Percentiles rank a stretch among this genome's conserved stretches.
Conservation (phyloP, 139 green algal species). For the Chlorella ohadii region DNA sequence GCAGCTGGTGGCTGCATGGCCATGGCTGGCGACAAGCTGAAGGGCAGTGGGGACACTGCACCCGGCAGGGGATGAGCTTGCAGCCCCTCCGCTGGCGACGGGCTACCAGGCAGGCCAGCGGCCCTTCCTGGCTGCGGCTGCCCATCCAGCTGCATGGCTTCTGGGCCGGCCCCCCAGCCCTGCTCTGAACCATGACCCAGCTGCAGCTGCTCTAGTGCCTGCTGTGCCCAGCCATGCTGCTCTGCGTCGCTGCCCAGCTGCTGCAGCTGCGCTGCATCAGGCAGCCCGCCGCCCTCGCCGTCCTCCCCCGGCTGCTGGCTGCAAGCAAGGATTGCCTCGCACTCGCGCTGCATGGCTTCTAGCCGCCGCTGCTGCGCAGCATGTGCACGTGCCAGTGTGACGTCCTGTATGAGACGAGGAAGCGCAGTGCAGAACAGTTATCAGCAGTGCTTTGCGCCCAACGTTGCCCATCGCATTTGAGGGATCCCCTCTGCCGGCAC, state of each 20-base stretch:
- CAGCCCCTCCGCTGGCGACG: not conserved
- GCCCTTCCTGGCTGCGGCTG: not conserved
- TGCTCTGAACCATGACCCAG: no score
- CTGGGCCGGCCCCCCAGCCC: no score
- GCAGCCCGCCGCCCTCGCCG: conserved; percentile 4
- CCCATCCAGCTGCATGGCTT: not conserved
- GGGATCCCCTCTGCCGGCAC: no score
- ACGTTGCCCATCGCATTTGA: no score
- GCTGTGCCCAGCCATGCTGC: not conserved
- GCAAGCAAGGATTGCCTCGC: conserved; percentile 38
- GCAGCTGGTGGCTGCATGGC: not conserved
- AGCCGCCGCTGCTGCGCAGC: not conserved
- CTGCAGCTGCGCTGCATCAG: not conserved
- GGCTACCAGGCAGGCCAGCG: no score
- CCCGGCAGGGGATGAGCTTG: not conserved
- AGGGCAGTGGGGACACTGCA: not conserved
- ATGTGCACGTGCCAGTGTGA: not conserved
- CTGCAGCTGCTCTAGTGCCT: not conserved
- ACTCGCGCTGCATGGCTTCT: conserved; percentile 21
- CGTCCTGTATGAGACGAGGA: conserved; percentile 1
- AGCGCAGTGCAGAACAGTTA: not conserved
- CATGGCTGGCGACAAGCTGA: not conserved
- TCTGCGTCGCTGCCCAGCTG: not conserved
- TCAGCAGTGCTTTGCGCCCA: no score
- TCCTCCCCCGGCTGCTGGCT: conserved; percentile 8